Evolutionary conservation across 2,329 filamentous ascomycete genomes (phyloP).

Genomic region (Mycocentrospora acerina): DNA sequence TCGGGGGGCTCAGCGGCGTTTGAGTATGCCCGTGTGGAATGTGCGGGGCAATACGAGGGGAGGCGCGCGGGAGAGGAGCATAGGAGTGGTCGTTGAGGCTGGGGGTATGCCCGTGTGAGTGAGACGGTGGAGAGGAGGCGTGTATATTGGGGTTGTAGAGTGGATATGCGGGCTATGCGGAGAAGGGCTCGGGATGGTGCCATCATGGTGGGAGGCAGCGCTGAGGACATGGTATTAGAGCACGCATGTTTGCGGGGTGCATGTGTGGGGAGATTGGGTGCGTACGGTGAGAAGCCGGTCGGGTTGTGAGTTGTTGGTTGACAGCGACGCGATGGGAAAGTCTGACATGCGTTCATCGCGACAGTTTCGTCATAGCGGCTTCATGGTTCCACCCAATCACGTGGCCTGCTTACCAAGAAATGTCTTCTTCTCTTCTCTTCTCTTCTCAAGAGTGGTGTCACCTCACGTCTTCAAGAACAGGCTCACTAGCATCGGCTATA

Average conservation of each 20-base stretch:
- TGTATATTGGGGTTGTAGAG: constrained; percentile 18
- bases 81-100: neutral
- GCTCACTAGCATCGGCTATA: too few species aligned
- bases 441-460: neutral
- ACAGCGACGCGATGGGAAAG: constrained; percentile 6
- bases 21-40: constrained; percentile 25
- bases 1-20: constrained; percentile 45
- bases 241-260: constrained; percentile 9
- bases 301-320: constrained; percentile 14
- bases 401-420: constrained; percentile 19
- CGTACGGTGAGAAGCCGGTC: constrained; percentile 6
- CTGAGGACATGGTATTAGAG: constrained; percentile 8
- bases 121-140: constrained; percentile 20
- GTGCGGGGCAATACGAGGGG: constrained; percentile 8
- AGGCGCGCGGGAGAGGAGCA: too few species aligned
- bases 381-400: constrained; percentile 31
- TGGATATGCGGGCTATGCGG: constrained; percentile 20
- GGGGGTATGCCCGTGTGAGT: neutral
- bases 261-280: constrained; percentile 3
- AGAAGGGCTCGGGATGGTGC: constrained; percentile 38
- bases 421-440: constrained; percentile 1
- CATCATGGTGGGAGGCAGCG: constrained; percentile 21
- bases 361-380: constrained; percentile 35
- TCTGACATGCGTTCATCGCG: constrained; percentile 6
- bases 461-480: neutral